phyloP scores from a whole-genome alignment of 2,329 filamentous ascomycete genomes.

The Aspergillus sp. region DNA sequence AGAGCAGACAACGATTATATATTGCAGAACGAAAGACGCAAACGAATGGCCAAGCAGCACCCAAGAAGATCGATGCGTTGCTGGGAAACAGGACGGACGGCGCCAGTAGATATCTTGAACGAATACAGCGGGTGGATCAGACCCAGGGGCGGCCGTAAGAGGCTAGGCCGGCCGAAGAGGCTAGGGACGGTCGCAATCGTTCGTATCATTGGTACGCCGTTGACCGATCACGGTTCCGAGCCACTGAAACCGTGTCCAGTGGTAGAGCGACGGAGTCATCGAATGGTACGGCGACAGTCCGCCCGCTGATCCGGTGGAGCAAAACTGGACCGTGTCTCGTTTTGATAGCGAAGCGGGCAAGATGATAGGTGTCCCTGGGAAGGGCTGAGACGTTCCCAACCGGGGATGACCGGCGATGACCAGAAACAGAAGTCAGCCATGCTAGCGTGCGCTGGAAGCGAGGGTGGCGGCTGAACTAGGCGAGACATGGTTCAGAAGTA shows the following conservation, averaged over 20 bases:
- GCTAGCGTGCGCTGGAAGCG: no score
- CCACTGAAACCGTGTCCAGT: no score
- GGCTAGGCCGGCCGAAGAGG: neutral
- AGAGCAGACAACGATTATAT: neutral
- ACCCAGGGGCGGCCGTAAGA: neutral
- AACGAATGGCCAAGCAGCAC: neutral
- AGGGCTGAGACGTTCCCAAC: no score
- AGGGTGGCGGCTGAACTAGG: neutral
- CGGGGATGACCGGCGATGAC: no score
- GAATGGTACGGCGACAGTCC: conserved; percentile 8
- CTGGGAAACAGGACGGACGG: neutral
- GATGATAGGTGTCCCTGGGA: neutral
- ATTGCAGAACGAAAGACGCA: neutral
- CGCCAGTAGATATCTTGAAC: neutral
- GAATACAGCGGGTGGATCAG: neutral
- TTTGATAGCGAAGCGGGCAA: conserved; percentile 4
- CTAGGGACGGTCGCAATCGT: no score
- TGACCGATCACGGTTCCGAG: no score
- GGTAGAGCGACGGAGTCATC: conserved; percentile 13
- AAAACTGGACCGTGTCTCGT: conserved; percentile 9
- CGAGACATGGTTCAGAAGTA: neutral
- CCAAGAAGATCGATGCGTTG: neutral
- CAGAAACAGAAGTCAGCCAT: no score
- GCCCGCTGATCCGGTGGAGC: conserved; percentile 9
- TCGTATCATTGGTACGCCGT: no score